Base-by-base conservation (phyloP, 2,329 filamentous ascomycete species). In the Ascochyta lentis region DNA sequence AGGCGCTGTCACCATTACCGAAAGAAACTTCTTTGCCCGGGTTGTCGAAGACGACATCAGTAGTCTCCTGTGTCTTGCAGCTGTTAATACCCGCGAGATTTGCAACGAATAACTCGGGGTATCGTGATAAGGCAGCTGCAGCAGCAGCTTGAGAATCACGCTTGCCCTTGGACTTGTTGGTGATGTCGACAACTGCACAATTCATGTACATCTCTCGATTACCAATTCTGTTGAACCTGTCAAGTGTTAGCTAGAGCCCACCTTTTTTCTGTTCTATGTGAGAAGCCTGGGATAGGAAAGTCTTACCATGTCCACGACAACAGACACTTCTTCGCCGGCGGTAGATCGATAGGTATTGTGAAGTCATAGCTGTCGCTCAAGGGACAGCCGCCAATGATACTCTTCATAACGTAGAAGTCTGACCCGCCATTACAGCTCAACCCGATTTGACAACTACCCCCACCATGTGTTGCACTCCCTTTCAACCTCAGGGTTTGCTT, bases 191-290 rank as follows among this genome's bases (percentile, higher is more conserved):
- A 47, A 84, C 81, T 7, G 90, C 90, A 70, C 91, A 95, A 77
- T 92, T 91, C 88, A 92, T 92, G 83, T 95, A 95, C 84, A 90
- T 90, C 74, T 94, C 90, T 43, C 90, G 84, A 77, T 92, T 92
- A 24, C 90, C 90, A 37, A 89, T 76, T 61, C 86, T 79, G 80
- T 92, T 92, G 78, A 90, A 88, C 70, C 70, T 72, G 26, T 4
- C 7, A 3, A 4, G 10, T 44, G 13, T 44, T 22, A 54, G 33
- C 45, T 39, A 49, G 49, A 23, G 7, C 34, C 3, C 12, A 5
- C 10, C 19, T 13, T 15, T 31, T 13, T 31, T 35, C 10, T 24
- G 12, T 19, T 8, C 6, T 22, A 35, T n/a, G 10, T 10, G 19
- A 8, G 5, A 16, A 19, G 5, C 1, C 9, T 24, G 4, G 2